phyloP scores from a whole-genome alignment of 2,329 filamentous ascomycete species.

The Pseudogymnoascus sp. region DNA sequence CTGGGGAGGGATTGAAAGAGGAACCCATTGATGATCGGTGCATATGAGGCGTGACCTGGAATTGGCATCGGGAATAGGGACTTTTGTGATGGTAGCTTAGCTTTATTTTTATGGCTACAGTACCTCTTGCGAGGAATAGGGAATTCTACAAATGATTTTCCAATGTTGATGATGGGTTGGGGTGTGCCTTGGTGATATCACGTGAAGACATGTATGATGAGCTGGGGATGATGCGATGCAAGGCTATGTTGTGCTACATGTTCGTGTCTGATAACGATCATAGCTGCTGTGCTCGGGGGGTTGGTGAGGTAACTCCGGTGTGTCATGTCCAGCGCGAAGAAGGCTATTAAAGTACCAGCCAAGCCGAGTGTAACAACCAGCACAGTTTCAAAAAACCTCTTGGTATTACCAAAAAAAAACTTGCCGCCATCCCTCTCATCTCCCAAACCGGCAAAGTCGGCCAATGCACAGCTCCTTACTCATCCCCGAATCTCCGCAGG shows the following conservation, averaged over 20 bases:
- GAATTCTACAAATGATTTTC: not conserved
- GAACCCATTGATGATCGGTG: not conserved
- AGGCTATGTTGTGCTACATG: not conserved
- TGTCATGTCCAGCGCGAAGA: not conserved
- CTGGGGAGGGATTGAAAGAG: not conserved
- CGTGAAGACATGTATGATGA: not conserved
- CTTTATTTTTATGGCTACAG: not conserved
- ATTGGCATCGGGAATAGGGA: not conserved
- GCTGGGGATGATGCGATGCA: not conserved
- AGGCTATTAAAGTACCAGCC: not conserved
- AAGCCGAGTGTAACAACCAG: not conserved
- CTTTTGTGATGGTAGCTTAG: not conserved
- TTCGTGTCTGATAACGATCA: not conserved
- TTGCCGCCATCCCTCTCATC: not conserved
- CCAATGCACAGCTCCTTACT: not conserved
- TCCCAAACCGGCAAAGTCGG: not conserved
- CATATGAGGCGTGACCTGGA: not conserved
- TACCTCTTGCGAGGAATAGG: slow-evolving; percentile 5
- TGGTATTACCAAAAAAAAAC: not conserved
- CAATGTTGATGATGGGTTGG: not conserved
- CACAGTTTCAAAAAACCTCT: not conserved
- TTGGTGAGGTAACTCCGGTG: not conserved
- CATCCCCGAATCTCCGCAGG: not conserved
- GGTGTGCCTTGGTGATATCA: not conserved
- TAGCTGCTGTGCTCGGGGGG: not conserved